Conservation (phyloP, 2,329 filamentous ascomycete species). For the Aspergillus pseudoterreus region DNA sequence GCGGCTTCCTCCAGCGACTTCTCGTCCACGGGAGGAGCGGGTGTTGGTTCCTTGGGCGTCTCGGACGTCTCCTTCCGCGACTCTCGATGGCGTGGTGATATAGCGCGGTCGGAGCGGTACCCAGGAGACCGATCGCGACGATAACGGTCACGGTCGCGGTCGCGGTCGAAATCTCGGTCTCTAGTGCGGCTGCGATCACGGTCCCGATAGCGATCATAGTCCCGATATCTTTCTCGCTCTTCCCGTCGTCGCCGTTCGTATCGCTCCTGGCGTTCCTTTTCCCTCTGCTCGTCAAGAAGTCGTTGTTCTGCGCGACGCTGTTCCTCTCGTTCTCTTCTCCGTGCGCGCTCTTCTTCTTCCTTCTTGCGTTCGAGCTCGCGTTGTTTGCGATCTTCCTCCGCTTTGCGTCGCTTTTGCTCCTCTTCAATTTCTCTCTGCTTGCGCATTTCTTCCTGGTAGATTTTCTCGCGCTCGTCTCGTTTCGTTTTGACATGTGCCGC, state of each 20-base stretch:
- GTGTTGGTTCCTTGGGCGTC: conserved; percentile 32
- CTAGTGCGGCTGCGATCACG: conserved; percentile 35
- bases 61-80: conserved; percentile 29
- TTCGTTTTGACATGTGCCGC: conserved; percentile 51
- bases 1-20: conserved; percentile 55
- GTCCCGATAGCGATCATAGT: conserved; percentile 31
- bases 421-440: conserved; percentile 51
- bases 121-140: conserved; percentile 27
- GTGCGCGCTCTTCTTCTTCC: conserved; percentile 45
- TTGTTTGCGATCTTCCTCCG: conserved; percentile 41
- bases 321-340: conserved; percentile 49
- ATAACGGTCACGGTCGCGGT: conserved; percentile 24
- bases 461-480: conserved; percentile 49
- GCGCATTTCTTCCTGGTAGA: conserved; percentile 48
- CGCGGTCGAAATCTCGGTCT: conserved; percentile 24
- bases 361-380: conserved; percentile 43
- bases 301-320: conserved; percentile 49
- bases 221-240: conserved; percentile 45
- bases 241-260: conserved; percentile 42
- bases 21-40: conserved; percentile 43
- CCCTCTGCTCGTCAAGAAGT: conserved; percentile 50
- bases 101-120: conserved; percentile 30
- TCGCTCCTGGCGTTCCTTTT: conserved; percentile 48
- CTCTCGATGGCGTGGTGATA: conserved; percentile 28
- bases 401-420: conserved; percentile 37